These are phyloP conservation scores for Penicillium alfredii DNA, from an alignment of 495 filamentous ascomycete species.

Conservation along the genomic window DNA sequence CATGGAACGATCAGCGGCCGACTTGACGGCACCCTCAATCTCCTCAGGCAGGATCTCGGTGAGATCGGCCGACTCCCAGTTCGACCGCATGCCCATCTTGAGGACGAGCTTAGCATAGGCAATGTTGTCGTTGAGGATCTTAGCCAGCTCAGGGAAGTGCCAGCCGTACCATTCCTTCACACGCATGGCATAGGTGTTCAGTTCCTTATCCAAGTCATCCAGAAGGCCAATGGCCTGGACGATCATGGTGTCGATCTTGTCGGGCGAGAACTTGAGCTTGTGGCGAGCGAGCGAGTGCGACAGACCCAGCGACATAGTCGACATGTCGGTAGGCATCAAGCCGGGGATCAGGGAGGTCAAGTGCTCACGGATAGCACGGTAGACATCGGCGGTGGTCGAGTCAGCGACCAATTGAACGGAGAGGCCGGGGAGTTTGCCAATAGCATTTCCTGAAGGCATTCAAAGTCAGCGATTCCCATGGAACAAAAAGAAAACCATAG, in stretches of 20 bases:
- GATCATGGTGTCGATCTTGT: conserved; percentile 99
- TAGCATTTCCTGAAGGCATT: conserved; percentile 57
- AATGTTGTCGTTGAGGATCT: conserved; percentile 96
- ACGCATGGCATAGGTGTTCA: conserved; percentile 98
- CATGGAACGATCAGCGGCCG: conserved; percentile 94
- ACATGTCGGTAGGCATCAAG: conserved; percentile 74
- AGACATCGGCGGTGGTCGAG: conserved; percentile 77
- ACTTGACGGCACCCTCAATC: conserved; percentile 86
- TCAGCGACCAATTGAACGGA: conserved; percentile 82
- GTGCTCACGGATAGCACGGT: conserved; percentile 87
- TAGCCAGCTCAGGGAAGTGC: conserved; percentile 97
- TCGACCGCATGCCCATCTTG: conserved; percentile 78
- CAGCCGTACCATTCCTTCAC: conserved; percentile 99
- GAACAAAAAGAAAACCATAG: neutral
- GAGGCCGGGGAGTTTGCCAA: conserved; percentile 85
- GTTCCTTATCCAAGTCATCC: conserved; percentile 96
- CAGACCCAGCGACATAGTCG: conserved; percentile 89
- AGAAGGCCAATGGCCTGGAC: conserved; percentile 91
- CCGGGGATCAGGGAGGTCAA: conserved; percentile 87
- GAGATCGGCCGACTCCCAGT: conserved; percentile 70
- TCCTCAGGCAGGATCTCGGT: conserved; percentile 93
- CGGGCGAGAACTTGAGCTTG: conserved; percentile 96
- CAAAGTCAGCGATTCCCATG: conserved; percentile 6
- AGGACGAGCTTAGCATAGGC: conserved; percentile 86
- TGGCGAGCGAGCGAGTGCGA: conserved; percentile 97